These are phyloP conservation scores for Rhizopus sp. DNA, from an alignment of 371 early-diverging fungal genomes.

Conservation along the genomic window DNA sequence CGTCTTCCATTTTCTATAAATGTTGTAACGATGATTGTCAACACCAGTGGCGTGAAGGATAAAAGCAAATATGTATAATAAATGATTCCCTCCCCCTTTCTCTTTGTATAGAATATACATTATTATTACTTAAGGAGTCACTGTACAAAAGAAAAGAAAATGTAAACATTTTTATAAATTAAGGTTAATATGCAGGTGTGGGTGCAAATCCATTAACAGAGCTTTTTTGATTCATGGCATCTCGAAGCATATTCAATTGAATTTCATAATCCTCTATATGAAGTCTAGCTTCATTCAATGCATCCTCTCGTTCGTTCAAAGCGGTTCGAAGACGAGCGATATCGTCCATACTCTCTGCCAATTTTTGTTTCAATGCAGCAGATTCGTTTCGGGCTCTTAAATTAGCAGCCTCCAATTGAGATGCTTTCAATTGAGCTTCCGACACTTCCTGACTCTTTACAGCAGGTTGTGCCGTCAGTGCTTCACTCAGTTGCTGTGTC, in stretches of 20 bases:
- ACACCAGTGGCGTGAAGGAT: constrained; percentile 80
- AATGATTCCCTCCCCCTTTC: constrained; percentile 1
- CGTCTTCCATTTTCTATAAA: constrained; percentile 89
- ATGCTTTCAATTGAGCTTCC: constrained; percentile 57
- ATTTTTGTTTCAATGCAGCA: constrained; percentile 50
- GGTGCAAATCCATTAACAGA: constrained; percentile 6
- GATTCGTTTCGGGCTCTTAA: constrained; percentile 61
- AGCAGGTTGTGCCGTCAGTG: constrained; percentile 17
- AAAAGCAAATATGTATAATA: constrained; percentile 12
- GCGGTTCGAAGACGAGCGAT: constrained; percentile 45
- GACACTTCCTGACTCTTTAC: constrained; percentile 38
- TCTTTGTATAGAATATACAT: too few species aligned
- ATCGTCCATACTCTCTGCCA: constrained; percentile 60
- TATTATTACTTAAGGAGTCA: too few species aligned
- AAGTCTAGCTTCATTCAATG: constrained; percentile 47
- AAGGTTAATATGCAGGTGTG: constrained; percentile 2
- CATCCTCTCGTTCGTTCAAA: constrained; percentile 52
- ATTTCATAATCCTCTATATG: constrained; percentile 64
- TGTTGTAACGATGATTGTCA: constrained; percentile 71
- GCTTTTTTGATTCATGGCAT: constrained; percentile 54
- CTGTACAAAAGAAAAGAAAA: too few species aligned
- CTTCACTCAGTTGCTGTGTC: constrained; percentile 51
- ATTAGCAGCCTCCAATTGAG: constrained; percentile 59
- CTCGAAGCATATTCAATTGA: constrained; percentile 62
- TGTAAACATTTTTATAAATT: too few species aligned